Conservation (phyloP, 1,284 basidiomycete species). For the Meripilus lineatus region DNA sequence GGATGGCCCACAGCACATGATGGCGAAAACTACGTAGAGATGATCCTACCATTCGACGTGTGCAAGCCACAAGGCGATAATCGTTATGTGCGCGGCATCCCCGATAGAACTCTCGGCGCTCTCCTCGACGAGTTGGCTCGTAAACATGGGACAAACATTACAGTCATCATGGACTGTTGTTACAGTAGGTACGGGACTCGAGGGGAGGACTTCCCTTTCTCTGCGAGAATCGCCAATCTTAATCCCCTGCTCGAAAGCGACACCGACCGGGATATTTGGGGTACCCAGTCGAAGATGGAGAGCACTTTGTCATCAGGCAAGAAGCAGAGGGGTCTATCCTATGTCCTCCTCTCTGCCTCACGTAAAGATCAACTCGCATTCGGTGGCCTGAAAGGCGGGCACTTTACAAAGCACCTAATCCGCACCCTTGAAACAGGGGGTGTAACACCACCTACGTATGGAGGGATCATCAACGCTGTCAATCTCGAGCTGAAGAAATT, state of each 20-base stretch:
- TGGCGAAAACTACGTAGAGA: conserved; percentile 4
- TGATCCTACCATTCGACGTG: conserved; percentile 12
- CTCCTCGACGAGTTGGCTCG: conserved; percentile 6
- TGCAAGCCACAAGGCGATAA: conserved; percentile 1
- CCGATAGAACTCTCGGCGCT: conserved; percentile 11
- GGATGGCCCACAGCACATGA: conserved; percentile 9
- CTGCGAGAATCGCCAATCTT: conserved; percentile 4
- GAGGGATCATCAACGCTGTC: conserved; percentile 9
- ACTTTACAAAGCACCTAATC: conserved; percentile 8
- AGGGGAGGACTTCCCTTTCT: conserved; percentile 10
- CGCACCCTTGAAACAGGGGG: conserved; percentile 6
- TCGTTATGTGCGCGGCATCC: conserved; percentile 7
- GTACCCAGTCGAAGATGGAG: not conserved
- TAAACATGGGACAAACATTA: conserved; percentile 13
- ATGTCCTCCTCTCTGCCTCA: conserved; percentile 12
- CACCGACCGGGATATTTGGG: conserved; percentile 6
- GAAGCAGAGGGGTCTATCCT: conserved; percentile 3
- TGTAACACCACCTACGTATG: conserved; percentile 10
- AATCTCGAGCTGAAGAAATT: conserved; percentile 2
- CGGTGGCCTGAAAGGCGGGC: conserved; percentile 6
- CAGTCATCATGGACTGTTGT: conserved; percentile 12
- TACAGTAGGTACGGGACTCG: conserved; percentile 11
- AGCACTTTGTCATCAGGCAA: not conserved
- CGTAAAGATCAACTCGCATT: conserved; percentile 6
- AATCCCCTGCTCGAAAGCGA: conserved; percentile 5